Evolutionary conservation across 495 filamentous ascomycete species (phyloP).

Genomic region (Aspergillus campestris): DNA sequence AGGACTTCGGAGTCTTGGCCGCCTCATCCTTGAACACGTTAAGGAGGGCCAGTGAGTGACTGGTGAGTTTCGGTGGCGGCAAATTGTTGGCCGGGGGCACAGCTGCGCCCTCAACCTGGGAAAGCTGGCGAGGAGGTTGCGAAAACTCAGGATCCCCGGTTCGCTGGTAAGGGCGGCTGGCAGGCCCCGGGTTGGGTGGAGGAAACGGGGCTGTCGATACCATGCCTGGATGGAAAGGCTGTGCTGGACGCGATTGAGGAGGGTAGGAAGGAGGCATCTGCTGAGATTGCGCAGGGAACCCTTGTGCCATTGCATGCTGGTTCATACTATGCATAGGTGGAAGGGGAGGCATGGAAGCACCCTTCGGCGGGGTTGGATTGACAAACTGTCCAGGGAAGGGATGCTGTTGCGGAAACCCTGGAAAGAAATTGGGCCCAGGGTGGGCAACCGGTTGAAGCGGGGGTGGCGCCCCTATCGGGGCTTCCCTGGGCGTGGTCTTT

Average conservation of each 20-base stretch:
- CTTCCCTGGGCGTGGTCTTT: conserved; percentile 31
- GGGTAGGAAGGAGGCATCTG: conserved; percentile 6
- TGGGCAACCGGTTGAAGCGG: conserved; percentile 31
- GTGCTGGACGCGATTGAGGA: conserved; percentile 6
- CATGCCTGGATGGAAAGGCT: conserved; percentile 4
- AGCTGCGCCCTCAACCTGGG: conserved; percentile 33
- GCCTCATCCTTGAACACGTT: conserved; percentile 52
- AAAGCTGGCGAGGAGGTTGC: conserved; percentile 25
- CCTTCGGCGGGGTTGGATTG: conserved; percentile 14
- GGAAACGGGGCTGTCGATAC: conserved; percentile 9
- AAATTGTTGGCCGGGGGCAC: conserved; percentile 50
- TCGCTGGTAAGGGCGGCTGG: conserved; percentile 41
- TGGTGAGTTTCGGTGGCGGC: conserved; percentile 53
- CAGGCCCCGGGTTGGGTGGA: conserved; percentile 14
- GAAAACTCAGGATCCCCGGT: conserved; percentile 46
- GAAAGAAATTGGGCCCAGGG: conserved; percentile 29
- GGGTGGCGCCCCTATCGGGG: conserved; percentile 25
- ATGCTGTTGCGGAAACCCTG: conserved; percentile 28
- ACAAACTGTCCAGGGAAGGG: conserved; percentile 15
- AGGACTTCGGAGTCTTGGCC: conserved; percentile 22
- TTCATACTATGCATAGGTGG: conserved; percentile 4
- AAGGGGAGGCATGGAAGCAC: conserved; percentile 6
- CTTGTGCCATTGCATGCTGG: background rate
- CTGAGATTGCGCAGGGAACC: background rate
- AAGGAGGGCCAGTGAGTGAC: conserved; percentile 54